These are phyloP conservation scores for Esteya vermicola DNA, from an alignment of 2,329 filamentous ascomycete genomes.

Conservation along the genomic window DNA sequence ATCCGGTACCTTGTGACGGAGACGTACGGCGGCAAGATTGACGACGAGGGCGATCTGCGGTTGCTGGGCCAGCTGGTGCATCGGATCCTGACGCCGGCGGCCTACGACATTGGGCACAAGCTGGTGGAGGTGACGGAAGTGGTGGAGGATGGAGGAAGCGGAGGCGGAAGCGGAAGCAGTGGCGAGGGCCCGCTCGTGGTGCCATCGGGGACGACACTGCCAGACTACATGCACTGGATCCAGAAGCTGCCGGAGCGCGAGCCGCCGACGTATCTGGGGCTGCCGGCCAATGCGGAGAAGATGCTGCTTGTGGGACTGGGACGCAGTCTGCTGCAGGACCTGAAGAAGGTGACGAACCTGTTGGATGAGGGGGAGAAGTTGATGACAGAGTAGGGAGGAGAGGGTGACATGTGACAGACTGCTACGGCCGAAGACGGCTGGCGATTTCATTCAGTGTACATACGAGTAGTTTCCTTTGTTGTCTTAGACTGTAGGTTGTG, in stretches of 20 bases:
- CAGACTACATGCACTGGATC: slow-evolving; percentile 85
- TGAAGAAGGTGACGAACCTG: slow-evolving; percentile 73
- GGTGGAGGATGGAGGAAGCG: slow-evolving; percentile 16
- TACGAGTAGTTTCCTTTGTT: too few relatives aligned
- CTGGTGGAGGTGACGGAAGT: slow-evolving; percentile 52
- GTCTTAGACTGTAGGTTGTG: too few relatives aligned
- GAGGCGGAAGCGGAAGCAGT: not conserved
- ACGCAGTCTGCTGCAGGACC: slow-evolving; percentile 66
- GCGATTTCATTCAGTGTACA: too few relatives aligned
- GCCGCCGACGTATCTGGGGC: slow-evolving; percentile 83
- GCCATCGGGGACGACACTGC: slow-evolving; percentile 66
- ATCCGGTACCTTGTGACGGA: slow-evolving; percentile 80
- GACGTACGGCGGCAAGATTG: slow-evolving; percentile 96
- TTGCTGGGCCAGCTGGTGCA: slow-evolving; percentile 61
- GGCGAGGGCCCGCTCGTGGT: slow-evolving; percentile 43
- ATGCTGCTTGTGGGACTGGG: slow-evolving; percentile 80
- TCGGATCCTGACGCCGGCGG: slow-evolving; percentile 67
- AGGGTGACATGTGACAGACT: not conserved
- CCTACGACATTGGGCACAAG: slow-evolving; percentile 86
- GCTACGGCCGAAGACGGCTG: too few relatives aligned
- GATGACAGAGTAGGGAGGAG: slow-evolving; percentile 28
- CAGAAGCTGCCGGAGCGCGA: slow-evolving; percentile 85
- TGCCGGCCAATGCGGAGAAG: slow-evolving; percentile 95
- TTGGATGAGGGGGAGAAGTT: slow-evolving; percentile 90
- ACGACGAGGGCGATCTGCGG: slow-evolving; percentile 72